Evolutionary conservation across 2,329 filamentous ascomycete species (phyloP), one percentile per base, ranked within the genome.

Genomic region (Paradendryphiella salina): DNA sequence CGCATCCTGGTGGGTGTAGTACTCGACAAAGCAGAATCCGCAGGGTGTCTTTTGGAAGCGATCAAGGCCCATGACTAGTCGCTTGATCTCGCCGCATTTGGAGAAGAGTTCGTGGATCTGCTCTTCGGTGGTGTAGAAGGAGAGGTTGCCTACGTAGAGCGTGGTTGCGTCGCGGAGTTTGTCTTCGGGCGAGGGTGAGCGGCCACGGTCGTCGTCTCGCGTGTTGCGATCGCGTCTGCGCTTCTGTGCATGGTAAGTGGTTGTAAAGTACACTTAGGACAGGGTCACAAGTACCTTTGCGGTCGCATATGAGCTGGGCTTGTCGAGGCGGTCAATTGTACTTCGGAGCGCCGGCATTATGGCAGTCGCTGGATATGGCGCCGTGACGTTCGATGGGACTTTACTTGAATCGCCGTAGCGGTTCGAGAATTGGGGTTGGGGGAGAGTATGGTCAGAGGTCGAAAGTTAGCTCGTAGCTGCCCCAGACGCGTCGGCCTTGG

Each of bases 1-100:
- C 7, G 94, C 94, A 74, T 99, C 94, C 71, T 96, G 88, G 74
- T 97, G 94, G 23, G 87, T 96, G 79, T 96, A 97, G 78, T 99
- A 99, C 77, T 99, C 94, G 68, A 99, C 94, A 71, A 99, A 99
- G 80, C 94, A 99, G 81, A 99, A 99, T 33, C 94, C 94, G 75
- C 94, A 99, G 1, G 94, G 94, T 0, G 94, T 99, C 79, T 99
- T 99, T 75, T 88, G 89, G 80, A 94, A 96, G 50, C 94, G 88
- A 73, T 99, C 94, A 44, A 99, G 85, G 41, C 94, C 94, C 94
- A 99, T 99, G 60, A 99, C 85, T 39, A 99, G 84, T 21, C 94
- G 89, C 78, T 99, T 99, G 77, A 99, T 96, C 79, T 97, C 94
- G 67, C 94, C 94, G 75, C 91, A 87, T 71, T 96, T 96, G 52